Conservation (phyloP, 768 basidiomycete species). For the Leccinum broughii region DNA sequence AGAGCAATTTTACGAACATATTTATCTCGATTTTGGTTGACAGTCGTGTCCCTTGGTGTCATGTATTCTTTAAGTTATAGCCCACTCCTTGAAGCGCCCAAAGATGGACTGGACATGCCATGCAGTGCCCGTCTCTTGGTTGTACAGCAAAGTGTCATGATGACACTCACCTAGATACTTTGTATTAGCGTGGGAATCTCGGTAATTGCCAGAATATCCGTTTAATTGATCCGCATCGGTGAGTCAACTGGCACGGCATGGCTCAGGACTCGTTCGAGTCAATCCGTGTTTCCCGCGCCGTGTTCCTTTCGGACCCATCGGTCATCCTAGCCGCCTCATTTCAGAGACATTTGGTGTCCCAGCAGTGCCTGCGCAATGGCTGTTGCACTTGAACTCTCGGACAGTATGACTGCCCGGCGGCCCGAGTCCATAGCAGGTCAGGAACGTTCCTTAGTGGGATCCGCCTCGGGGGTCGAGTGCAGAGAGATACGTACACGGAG, state of each 20-base stretch:
- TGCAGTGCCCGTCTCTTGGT: background rate
- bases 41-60: background rate
- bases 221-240: background rate
- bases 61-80: background rate
- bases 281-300: background rate
- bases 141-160: background rate
- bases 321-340: no score
- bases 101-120: background rate
- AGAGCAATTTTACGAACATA: background rate
- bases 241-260: background rate
- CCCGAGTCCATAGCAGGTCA: background rate
- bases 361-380: background rate
- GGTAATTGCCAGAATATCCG: background rate
- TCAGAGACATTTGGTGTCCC: background rate
- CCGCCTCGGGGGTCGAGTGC: background rate
- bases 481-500: conserved; percentile 1
- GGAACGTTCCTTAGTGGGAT: background rate
- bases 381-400: background rate
- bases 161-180: background rate
- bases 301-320: background rate
- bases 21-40: background rate
- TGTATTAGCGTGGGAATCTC: background rate
- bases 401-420: background rate
- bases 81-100: background rate
- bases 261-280: background rate